phyloP scores from a whole-genome alignment of 768 basidiomycete species.

The Polyporus arcularius region DNA sequence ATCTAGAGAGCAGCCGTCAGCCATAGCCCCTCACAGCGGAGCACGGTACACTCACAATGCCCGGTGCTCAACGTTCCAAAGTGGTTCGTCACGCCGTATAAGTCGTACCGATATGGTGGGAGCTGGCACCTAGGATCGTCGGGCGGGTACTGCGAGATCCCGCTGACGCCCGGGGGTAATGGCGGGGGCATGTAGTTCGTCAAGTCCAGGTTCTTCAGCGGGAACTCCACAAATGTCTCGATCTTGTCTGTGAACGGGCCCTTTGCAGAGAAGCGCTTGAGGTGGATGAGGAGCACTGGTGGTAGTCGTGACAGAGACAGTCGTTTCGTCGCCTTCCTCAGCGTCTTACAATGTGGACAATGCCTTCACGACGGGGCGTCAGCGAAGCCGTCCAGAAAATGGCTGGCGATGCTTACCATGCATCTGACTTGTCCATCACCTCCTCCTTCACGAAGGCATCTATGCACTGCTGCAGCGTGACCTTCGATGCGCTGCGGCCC shows the following conservation, averaged over 20 bases:
- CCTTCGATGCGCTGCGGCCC: conserved; percentile 53
- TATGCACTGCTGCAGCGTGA: conserved; percentile 78
- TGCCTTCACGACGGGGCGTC: conserved; percentile 57
- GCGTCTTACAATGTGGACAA: conserved; percentile 90
- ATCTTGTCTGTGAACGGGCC: conserved; percentile 96
- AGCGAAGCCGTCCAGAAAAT: not conserved
- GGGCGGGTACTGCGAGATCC: conserved; percentile 40
- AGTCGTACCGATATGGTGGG: conserved; percentile 91
- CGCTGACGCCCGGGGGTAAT: conserved; percentile 61
- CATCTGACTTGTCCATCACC: conserved; percentile 88
- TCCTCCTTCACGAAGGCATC: conserved; percentile 91
- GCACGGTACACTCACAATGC: conserved; percentile 70
- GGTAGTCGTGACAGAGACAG: conserved; percentile 91
- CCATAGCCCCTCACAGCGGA: not conserved
- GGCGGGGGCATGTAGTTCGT: conserved; percentile 88
- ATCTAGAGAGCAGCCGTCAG: conserved; percentile 48
- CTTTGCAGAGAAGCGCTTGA: conserved; percentile 90
- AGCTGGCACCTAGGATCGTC: conserved; percentile 81
- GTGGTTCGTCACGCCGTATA: conserved; percentile 96
- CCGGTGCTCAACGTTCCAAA: conserved; percentile 92
- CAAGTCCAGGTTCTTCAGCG: conserved; percentile 56
- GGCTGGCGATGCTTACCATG: conserved; percentile 62
- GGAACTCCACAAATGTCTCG: conserved; percentile 93
- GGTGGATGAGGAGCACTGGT: conserved; percentile 87
- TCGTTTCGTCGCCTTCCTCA: conserved; percentile 83